Evolutionary conservation across 306 rosid species (phyloP), one percentile per base, ranked within the genome.

Genomic region (Quercus aquifolioides): DNA sequence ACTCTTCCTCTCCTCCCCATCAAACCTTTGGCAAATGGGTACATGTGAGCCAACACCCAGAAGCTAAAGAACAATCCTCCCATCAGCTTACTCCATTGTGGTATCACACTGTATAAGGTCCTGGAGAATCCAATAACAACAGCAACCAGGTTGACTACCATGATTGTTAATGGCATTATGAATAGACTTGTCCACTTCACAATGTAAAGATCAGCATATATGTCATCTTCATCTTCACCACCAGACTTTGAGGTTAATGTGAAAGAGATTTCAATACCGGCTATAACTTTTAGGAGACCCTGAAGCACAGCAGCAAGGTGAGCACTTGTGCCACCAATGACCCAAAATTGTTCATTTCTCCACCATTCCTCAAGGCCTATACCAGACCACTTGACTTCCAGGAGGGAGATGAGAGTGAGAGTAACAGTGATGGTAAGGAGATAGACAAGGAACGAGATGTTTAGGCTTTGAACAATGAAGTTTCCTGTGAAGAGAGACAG

Each of bases 291-390:
- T 26, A 93, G 74, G 52, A 93, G 82, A 3, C 98, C 97, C 77
- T 93, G 98, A 20, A 91, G 7, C 19, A 91, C 98, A 6, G 97
- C 98, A 1, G 78, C 92, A 69, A 91, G 93, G 88, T 93, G 98
- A 20, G 98, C 90, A 67, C 98, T 93, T 2, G 97, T 88, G 26
- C 98, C 98, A 18, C 97, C 98, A 23, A 93, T 93, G 69, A 86
- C 87, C 98, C 97, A 91, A 79, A 93, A 93, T 62, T 93, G 98
- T 74, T 93, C 97, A 15, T 91, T 93, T 5, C 97, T 71, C 98
- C 98, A 93, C 87, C 91, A 91, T 74, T 93, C 97, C 78, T 93
- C 98, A 0, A 93, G 91, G 3, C 87, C 92, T 17, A 87, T 88
- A 12, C 98, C 97, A 1, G 98, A 93, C 97, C 97, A 93, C 64